phyloP scores from a whole-genome alignment of 2,329 filamentous ascomycete species.

The Chaetomiaceae sp. region DNA sequence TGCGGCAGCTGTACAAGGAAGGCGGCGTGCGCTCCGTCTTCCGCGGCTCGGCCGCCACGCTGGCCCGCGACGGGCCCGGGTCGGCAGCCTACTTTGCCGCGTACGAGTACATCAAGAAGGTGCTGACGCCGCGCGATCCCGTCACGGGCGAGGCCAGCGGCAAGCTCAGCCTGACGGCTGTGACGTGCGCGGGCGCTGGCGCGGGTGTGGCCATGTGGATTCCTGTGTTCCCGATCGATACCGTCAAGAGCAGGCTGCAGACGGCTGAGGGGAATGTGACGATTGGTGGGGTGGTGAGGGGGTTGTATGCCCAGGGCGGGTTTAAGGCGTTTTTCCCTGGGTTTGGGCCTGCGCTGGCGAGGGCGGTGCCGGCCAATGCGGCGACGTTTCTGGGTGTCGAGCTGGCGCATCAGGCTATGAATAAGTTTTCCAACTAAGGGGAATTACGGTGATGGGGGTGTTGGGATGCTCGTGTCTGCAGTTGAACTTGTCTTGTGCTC shows the following conservation, averaged over 20 bases:
- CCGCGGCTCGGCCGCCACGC: slow-evolving; percentile 82
- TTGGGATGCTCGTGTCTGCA: background rate
- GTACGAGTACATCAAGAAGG: slow-evolving; percentile 92
- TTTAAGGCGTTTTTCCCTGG: slow-evolving; percentile 95
- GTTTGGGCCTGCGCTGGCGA: slow-evolving; percentile 84
- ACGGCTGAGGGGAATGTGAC: slow-evolving; percentile 82
- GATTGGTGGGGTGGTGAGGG: slow-evolving; percentile 71
- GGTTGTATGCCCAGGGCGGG: slow-evolving; percentile 80
- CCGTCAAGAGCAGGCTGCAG: slow-evolving; percentile 90
- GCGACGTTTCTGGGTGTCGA: slow-evolving; percentile 89
- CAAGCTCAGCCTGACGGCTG: slow-evolving; percentile 72
- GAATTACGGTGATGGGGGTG: slow-evolving; percentile 3
- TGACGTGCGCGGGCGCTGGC: slow-evolving; percentile 81
- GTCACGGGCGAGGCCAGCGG: slow-evolving; percentile 67
- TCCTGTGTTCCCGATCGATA: slow-evolving; percentile 95
- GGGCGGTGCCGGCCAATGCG: slow-evolving; percentile 93
- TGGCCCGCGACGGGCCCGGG: slow-evolving; percentile 89
- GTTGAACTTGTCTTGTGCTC: background rate
- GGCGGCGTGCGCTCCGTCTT: slow-evolving; percentile 90
- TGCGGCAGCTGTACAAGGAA: slow-evolving; percentile 86
- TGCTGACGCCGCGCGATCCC: slow-evolving; percentile 76
- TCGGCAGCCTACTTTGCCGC: slow-evolving; percentile 94
- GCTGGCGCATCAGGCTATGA: slow-evolving; percentile 78
- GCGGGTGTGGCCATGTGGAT: slow-evolving; percentile 99
- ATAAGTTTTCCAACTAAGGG: slow-evolving; percentile 56